These are phyloP conservation scores for Calonectria crousiana DNA, from an alignment of 2,329 filamentous ascomycete genomes.

Conservation along the genomic window DNA sequence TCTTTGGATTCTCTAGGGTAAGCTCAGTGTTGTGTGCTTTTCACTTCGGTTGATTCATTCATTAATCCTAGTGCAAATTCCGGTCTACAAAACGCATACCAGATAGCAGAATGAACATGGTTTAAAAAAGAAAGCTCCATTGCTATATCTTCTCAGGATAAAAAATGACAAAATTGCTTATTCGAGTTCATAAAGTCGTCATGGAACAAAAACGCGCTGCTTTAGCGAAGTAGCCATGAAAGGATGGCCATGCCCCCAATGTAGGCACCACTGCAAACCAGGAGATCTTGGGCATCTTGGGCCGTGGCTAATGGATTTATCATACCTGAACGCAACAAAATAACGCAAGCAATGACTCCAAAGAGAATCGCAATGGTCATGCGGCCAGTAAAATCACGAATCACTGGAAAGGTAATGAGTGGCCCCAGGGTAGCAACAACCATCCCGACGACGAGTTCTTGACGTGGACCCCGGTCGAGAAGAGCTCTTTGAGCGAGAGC, in stretches of 20 bases:
- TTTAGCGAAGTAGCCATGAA: constrained; percentile 30
- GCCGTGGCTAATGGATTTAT: constrained; percentile 29
- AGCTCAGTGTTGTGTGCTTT: not conserved
- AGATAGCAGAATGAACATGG: too few relatives aligned
- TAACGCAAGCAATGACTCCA: constrained; percentile 56
- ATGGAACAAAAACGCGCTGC: not conserved
- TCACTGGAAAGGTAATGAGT: constrained; percentile 68
- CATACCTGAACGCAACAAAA: constrained; percentile 44
- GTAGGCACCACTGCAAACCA: constrained; percentile 49
- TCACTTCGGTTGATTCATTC: not conserved
- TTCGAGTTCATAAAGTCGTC: not conserved
- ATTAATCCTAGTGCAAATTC: not conserved
- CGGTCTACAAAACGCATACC: not conserved
- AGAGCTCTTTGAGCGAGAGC: not conserved
- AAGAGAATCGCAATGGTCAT: constrained; percentile 68
- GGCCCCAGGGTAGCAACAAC: constrained; percentile 63
- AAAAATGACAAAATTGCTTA: not conserved
- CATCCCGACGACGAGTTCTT: constrained; percentile 33
- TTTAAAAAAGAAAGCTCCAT: not conserved
- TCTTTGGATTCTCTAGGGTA: not conserved
- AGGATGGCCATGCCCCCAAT: constrained; percentile 52
- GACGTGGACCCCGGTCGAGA: constrained; percentile 7
- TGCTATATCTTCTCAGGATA: not conserved
- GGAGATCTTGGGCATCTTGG: constrained; percentile 33
- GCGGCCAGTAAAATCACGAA: constrained; percentile 68